Base-by-base conservation (phyloP, 2,329 filamentous ascomycete genomes). In the Paecilomyces formosus region DNA sequence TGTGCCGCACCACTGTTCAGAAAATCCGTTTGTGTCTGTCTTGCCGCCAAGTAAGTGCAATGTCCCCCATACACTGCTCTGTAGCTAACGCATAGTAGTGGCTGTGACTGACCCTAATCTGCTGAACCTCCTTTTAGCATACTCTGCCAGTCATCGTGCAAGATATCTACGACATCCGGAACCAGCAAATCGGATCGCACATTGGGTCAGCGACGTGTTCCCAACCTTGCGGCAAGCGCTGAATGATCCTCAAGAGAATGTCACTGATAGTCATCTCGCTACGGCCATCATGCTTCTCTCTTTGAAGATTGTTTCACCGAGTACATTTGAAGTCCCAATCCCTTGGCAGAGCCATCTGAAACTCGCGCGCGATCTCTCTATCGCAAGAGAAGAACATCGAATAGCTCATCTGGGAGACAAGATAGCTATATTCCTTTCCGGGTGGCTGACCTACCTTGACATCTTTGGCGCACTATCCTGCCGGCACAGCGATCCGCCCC, bases 211-310 rank as follows among this genome's bases (percentile, higher is more conserved):
- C 67, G 85, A 90, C 64, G 88, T 79, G 1, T 79, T 79, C 57
- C 88, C 88, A 0, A 84, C 85, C 15, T 80, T 95, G 21, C 84
- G 89, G 28, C 75, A 83, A 60, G 86, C 88, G 1, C 78, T 94
- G 22, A 79, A 82, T 59, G 81, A 86, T 57, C 80, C 82, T 0
- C 78, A 80, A 45, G 79, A 83, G 61, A 83, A 85, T 49, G 85
- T 91, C 11, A 87, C 88, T 0, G 86, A 91, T 64, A 84, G 85
- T 15, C 89, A 88, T 57, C 79, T 95, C 2, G 89, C 90, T 0
- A 90, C 89, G 0, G 88, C 90, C 7, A 92, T 95, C 62, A 92
- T 94, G 88, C 82, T 95, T 53, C 85, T 89, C 0, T 92, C 89
- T 1, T 78, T 94, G 21, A 89, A 94, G 68, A 93, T 94, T 58